These are phyloP conservation scores for Zanthoxylum bungeanum DNA, from an alignment of 345 rosid species.

Conservation along the genomic window DNA sequence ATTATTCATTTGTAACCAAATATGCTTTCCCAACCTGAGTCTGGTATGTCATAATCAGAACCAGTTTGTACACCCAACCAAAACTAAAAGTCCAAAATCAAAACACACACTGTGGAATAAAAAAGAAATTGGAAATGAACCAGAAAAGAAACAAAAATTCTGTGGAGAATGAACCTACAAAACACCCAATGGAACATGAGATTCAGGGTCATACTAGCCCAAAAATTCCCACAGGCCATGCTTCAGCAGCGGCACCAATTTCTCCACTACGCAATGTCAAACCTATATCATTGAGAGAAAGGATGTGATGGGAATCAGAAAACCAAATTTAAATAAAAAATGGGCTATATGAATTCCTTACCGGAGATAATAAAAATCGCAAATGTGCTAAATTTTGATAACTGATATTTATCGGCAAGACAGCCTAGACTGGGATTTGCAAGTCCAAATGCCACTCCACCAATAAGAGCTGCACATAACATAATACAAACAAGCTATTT, in stretches of 20 bases:
- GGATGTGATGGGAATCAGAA: slow-evolving; percentile 4
- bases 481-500: neutral
- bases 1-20: neutral
- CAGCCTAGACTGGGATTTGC: slow-evolving; percentile 86
- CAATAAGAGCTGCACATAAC: slow-evolving; percentile 63
- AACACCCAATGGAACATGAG: slow-evolving; percentile 34
- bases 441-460: slow-evolving; percentile 78
- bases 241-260: slow-evolving; percentile 70
- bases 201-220: slow-evolving; percentile 82
- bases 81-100: neutral
- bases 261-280: slow-evolving; percentile 81
- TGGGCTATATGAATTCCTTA: slow-evolving; percentile 18
- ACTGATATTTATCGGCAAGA: slow-evolving; percentile 66
- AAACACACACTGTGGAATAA: neutral
- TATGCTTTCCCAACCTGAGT: neutral
- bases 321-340: neutral
- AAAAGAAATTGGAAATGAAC: slow-evolving; percentile 4
- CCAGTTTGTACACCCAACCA: neutral
- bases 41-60: neutral
- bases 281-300: slow-evolving; percentile 39
- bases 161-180: slow-evolving; percentile 31
- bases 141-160: neutral
- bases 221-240: slow-evolving; percentile 82
- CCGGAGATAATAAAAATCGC: slow-evolving; percentile 85
- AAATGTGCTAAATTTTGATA: slow-evolving; percentile 73